Evolutionary conservation across 495 filamentous ascomycete species (phyloP).

Genomic region (Jackrogersella minutella): DNA sequence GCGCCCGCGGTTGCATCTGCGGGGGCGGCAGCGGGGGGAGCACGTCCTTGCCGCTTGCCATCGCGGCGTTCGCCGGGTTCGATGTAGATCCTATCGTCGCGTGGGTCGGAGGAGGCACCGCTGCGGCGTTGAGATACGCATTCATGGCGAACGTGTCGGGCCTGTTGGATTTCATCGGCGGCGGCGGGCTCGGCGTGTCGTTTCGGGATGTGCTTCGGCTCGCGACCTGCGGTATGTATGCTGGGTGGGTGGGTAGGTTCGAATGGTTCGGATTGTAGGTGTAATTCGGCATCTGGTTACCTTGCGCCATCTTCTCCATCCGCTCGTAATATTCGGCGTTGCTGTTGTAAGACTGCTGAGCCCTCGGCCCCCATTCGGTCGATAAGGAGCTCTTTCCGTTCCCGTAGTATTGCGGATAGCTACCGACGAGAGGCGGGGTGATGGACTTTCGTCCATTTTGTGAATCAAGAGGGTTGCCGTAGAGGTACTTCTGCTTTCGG

Average conservation of each 20-base stretch:
- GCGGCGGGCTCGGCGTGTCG: slow-evolving; percentile 27
- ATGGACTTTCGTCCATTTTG: slow-evolving; percentile 30
- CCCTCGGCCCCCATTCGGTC: slow-evolving; percentile 33
- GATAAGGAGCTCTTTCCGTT: not conserved
- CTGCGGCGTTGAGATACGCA: slow-evolving; percentile 38
- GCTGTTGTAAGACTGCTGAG: slow-evolving; percentile 36
- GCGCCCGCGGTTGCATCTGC: slow-evolving; percentile 9
- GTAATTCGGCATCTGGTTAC: not conserved
- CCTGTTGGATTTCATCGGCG: slow-evolving; percentile 25
- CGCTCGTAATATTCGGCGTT: slow-evolving; percentile 45
- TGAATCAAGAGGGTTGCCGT: slow-evolving; percentile 14
- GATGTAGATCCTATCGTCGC: slow-evolving; percentile 11
- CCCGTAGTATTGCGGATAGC: slow-evolving; percentile 19
- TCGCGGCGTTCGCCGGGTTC: not conserved
- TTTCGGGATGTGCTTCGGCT: slow-evolving; percentile 44
- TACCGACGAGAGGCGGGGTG: slow-evolving; percentile 22
- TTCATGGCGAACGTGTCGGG: slow-evolving; percentile 41
- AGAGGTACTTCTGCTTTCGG: slow-evolving; percentile 47
- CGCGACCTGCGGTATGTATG: slow-evolving; percentile 53
- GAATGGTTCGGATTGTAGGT: not conserved
- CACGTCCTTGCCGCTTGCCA: not conserved
- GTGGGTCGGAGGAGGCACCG: slow-evolving; percentile 3
- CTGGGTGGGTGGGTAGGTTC: slow-evolving; percentile 55
- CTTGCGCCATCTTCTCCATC: slow-evolving; percentile 29
- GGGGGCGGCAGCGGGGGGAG: slow-evolving; percentile 2